phyloP scores from a whole-genome alignment of 1,284 basidiomycete species.

The Puccinia triticina region DNA sequence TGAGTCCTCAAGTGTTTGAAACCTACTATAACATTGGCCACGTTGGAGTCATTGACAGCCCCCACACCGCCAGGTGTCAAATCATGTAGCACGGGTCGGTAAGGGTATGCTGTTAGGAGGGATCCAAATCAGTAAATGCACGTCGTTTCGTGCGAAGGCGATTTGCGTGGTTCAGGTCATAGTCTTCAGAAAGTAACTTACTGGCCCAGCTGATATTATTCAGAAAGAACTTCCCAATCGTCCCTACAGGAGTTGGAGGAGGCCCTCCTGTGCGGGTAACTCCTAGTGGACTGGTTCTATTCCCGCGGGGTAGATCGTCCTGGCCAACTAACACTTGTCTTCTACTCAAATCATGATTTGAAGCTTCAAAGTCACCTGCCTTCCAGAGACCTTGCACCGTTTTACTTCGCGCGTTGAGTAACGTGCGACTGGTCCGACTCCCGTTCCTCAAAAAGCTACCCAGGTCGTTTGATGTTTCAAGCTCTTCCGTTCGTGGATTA shows the following conservation, averaged over 20 bases:
- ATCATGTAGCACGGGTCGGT: constrained; percentile 48
- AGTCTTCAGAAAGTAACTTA: not conserved
- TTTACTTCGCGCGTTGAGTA: not conserved
- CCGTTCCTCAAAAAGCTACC: not conserved
- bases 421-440: no score
- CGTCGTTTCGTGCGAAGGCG: not conserved
- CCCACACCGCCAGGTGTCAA: constrained; percentile 29
- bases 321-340: not conserved
- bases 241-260: constrained; percentile 30
- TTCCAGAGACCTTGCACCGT: not conserved
- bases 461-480: not conserved
- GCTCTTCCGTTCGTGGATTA: not conserved
- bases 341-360: not conserved
- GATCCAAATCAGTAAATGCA: not conserved
- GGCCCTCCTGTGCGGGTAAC: not conserved
- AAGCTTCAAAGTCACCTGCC: not conserved
- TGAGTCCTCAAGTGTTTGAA: not conserved
- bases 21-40: constrained; percentile 46
- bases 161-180: no score
- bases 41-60: constrained; percentile 19
- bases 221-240: constrained; percentile 31
- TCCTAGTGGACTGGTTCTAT: not conserved
- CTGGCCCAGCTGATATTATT: constrained; percentile 41
- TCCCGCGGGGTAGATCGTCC: not conserved
- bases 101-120: constrained; percentile 20